Base-by-base conservation (phyloP, 371 early-diverging fungal species). In the Apophysomyces trapeziformis region DNA sequence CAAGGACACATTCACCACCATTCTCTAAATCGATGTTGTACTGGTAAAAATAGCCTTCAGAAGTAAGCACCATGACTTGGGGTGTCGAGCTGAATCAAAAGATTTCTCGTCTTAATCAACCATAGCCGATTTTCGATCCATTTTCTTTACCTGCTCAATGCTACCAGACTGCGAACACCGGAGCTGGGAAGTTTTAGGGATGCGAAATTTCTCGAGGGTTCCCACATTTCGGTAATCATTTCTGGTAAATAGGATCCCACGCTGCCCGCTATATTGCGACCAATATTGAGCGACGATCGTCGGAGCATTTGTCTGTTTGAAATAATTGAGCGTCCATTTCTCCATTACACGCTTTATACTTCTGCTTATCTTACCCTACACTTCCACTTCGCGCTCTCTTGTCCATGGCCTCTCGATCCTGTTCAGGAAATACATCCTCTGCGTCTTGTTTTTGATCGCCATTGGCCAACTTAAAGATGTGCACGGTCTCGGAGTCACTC, bases 401-500 rank as follows among this genome's bases (percentile, higher is more conserved):
- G 7, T 59, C 64, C 1, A 60, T 61, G 2, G 58, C 58, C n/a
- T 61, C 66, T 16, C 62, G 50, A 14, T 47, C 59, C 5, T 57
- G 56, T 37, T 41, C 26, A 16, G 35, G 18, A 43, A 13, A 18
- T 8, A 44, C 69, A 59, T 68, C 66, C 11, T 44, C 50, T 38
- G 32, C 21, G n/a, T 46, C 63, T 32, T 13, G 58, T 43, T 45
- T 26, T 26, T 26, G 32, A 26, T 26, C 32, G 32, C 32, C 50
- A 6, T 69, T 61, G 12, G 72, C 72, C 6, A 97, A 68, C 61
- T 91, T 90, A 80, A 94, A 98, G 16, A 98, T 92, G 68, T 98
- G 99, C n/a, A 98, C 93, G 0, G 99, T 98, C 57, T 98, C 97
- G 0, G 96, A 92, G 65, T 94, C 97, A 64, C 92, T 91, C 1